phyloP scores from a whole-genome alignment of 495 filamentous ascomycete species.

The Tuber brumale region DNA sequence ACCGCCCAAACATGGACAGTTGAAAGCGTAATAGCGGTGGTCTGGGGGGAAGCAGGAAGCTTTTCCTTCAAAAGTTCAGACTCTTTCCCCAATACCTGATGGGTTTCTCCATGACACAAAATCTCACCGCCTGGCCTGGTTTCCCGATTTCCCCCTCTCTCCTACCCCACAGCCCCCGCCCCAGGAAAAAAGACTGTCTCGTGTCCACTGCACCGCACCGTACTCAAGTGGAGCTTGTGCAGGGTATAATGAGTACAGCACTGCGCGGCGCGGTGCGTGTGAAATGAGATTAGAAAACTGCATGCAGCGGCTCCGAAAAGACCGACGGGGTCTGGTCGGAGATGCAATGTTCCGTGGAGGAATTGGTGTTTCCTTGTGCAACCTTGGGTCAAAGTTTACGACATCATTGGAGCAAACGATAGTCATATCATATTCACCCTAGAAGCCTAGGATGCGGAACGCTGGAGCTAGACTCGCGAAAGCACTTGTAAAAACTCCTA shows the following conservation, averaged over 20 bases:
- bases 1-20: conserved; percentile 12
- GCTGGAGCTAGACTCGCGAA: neutral
- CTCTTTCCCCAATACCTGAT: neutral
- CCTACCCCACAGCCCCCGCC: neutral
- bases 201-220: neutral
- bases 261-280: neutral
- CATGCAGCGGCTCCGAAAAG: neutral
- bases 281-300: neutral
- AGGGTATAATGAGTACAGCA: neutral
- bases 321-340: neutral
- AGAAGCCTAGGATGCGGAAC: neutral
- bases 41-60: neutral
- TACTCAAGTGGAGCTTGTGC: too few species aligned
- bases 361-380: neutral
- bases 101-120: neutral
- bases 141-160: neutral
- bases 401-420: neutral
- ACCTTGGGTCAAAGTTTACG: neutral
- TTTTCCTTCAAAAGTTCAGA: neutral
- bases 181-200: neutral
- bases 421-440: neutral
- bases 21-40: neutral
- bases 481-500: neutral
- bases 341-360: neutral
- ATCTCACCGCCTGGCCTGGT: neutral